These are phyloP conservation scores for Periconia sp. DNA, from an alignment of 2,329 filamentous ascomycete genomes.

Conservation along the genomic window DNA sequence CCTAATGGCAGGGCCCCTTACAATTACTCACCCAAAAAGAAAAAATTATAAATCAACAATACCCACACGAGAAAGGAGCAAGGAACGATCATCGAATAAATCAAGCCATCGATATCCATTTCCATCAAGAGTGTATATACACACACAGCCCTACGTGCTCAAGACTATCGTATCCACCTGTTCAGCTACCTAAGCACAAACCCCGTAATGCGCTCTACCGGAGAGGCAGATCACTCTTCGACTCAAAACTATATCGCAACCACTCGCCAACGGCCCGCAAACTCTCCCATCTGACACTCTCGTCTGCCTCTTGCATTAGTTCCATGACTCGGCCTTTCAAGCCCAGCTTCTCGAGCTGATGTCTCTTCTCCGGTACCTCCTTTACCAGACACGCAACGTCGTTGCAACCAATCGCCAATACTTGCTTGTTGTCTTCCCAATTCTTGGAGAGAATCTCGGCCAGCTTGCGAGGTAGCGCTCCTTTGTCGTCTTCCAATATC, in stretches of 20 bases:
- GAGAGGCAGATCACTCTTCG: conserved; percentile 34
- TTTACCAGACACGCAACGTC: conserved; percentile 87
- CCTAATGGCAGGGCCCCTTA: too few relatives aligned
- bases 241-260: conserved; percentile 64
- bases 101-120: too few relatives aligned
- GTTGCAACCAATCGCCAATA: conserved; percentile 89
- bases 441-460: conserved; percentile 82
- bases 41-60: too few relatives aligned
- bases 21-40: too few relatives aligned
- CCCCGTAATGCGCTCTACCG: conserved; percentile 17
- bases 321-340: conserved; percentile 89
- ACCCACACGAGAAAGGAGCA: too few relatives aligned
- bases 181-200: neutral
- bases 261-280: conserved; percentile 80
- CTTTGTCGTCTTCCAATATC: conserved; percentile 82
- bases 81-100: too few relatives aligned
- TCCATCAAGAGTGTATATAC: neutral
- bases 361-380: conserved; percentile 82
- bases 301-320: conserved; percentile 86
- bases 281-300: conserved; percentile 90
- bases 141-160: neutral
- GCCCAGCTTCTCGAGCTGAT: conserved; percentile 77
- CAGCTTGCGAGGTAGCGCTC: conserved; percentile 75
- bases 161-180: neutral
- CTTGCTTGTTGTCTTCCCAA: conserved; percentile 82